phyloP scores from a whole-genome alignment of 495 filamentous ascomycete species.

The Aspergillus sparsus region DNA sequence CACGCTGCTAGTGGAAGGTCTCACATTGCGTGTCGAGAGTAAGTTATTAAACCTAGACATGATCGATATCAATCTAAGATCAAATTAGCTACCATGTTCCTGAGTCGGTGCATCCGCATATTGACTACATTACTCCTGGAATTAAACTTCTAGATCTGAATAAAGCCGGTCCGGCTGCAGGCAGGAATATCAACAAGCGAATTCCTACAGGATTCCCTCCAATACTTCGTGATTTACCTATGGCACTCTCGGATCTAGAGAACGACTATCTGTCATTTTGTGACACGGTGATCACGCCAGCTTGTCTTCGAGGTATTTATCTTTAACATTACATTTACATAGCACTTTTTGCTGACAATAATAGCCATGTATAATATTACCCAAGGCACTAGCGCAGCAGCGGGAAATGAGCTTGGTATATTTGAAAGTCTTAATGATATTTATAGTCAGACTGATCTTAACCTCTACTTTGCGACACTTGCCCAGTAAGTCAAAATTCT shows the following conservation, averaged over 20 bases:
- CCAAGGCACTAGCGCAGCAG: slow-evolving; percentile 33
- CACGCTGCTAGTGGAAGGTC: slow-evolving; percentile 44
- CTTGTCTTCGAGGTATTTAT: slow-evolving; percentile 28
- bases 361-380: slow-evolving; percentile 47
- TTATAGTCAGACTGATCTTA: slow-evolving; percentile 57
- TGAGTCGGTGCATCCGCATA: slow-evolving; percentile 46
- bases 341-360: not conserved
- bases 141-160: slow-evolving; percentile 41
- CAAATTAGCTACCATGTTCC: slow-evolving; percentile 54
- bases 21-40: slow-evolving; percentile 52
- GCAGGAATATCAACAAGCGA: slow-evolving; percentile 11
- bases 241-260: not conserved
- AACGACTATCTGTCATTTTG: slow-evolving; percentile 37
- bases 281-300: slow-evolving; percentile 32
- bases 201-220: slow-evolving; percentile 17
- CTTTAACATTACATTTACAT: not conserved
- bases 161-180: slow-evolving; percentile 8
- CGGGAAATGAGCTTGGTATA: slow-evolving; percentile 45
- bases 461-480: slow-evolving; percentile 56
- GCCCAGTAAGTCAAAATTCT: slow-evolving; percentile 5
- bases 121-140: slow-evolving; percentile 63
- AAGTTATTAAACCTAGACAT: slow-evolving; percentile 12
- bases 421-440: slow-evolving; percentile 42
- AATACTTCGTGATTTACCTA: slow-evolving; percentile 11
- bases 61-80: not conserved